phyloP scores from a whole-genome alignment of 371 early-diverging fungal genomes.

The Mucor irregularis region DNA sequence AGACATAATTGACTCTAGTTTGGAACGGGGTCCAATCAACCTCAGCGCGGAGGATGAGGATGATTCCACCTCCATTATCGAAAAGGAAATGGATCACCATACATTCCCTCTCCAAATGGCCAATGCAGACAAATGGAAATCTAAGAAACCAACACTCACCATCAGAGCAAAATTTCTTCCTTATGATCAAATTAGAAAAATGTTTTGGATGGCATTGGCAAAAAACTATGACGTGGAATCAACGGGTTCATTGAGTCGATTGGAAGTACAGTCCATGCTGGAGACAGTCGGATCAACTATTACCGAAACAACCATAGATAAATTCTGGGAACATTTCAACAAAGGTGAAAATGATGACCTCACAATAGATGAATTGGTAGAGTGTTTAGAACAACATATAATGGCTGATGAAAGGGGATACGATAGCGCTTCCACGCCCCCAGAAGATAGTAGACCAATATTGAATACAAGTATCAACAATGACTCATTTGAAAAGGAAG shows the following conservation, averaged over 20 bases:
- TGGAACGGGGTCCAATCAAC: constrained; percentile 6
- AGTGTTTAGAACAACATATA: constrained; percentile 62
- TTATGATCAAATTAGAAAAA: constrained; percentile 62
- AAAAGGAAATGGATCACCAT: constrained; percentile 43
- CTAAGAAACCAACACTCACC: constrained; percentile 43
- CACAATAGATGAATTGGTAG: constrained; percentile 65
- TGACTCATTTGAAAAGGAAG: too few relatives aligned
- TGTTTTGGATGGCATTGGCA: constrained; percentile 75
- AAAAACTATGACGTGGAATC: constrained; percentile 65
- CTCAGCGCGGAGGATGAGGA: constrained; percentile 27
- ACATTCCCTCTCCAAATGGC: constrained; percentile 40
- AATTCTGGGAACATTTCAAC: constrained; percentile 59
- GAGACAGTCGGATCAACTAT: constrained; percentile 74
- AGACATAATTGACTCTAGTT: constrained; percentile 40
- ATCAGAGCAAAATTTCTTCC: constrained; percentile 67
- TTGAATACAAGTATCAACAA: too few relatives aligned
- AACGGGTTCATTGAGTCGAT: constrained; percentile 50
- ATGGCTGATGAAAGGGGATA: constrained; percentile 22
- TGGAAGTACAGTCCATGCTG: constrained; percentile 75
- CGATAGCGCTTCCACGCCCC: too few relatives aligned
- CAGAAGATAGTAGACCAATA: too few relatives aligned
- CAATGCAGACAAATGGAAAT: constrained; percentile 39
- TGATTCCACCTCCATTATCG: too few relatives aligned
- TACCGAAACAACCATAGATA: constrained; percentile 64
- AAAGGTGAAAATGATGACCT: constrained; percentile 67